Evolutionary conservation across 345 rosid species (phyloP), one percentile per base, ranked within the genome.

Genomic region (Ceriops decandra): DNA sequence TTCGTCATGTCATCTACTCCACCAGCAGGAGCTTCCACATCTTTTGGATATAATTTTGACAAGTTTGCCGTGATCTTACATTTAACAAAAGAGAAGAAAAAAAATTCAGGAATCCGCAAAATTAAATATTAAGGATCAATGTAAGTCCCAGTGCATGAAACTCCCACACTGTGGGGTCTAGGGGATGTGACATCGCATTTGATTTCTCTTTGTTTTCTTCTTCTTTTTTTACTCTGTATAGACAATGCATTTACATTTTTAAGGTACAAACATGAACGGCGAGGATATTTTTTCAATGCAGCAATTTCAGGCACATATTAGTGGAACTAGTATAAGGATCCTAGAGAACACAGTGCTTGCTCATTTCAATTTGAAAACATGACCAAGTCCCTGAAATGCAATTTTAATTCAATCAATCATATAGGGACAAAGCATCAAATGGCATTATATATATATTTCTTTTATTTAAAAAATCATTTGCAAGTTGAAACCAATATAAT

Each of bases 1-100:
- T 90, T 92, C 67, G 96, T 90, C 98, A 92, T 92, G 82, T 90
- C 98, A 88, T 92, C 98, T 70, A 92, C 96, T 57, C 98, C 98
- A 38, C 95, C 98, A 26, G 95, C 81, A 21, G 96, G 93, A 72
- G 96, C 97, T 84, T 93, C 98, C 77, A 83, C 76, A 74, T 93
- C 98, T 54, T 88, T 88, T 15, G 98, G 98, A 66, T 85, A 88
- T 72, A 88, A 62, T 76, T 84, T 90, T 35, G 96, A 84, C 67
- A 93, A 62, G 32, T 79, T 85, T 62, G 89, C 86, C 32, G 82
- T 87, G 65, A 93, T 57, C 97, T 92, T 75, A 59, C 67, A 56
- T 46, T 69, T 46, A 16, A 19, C 26, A 66, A 75, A 58, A 8
- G 16, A 42, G 62, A 54, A n/a, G 19, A 67, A 47, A 28, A 42